Base-by-base conservation (phyloP, 2,329 filamentous ascomycete species). In the Colletotrichum aenigma region DNA sequence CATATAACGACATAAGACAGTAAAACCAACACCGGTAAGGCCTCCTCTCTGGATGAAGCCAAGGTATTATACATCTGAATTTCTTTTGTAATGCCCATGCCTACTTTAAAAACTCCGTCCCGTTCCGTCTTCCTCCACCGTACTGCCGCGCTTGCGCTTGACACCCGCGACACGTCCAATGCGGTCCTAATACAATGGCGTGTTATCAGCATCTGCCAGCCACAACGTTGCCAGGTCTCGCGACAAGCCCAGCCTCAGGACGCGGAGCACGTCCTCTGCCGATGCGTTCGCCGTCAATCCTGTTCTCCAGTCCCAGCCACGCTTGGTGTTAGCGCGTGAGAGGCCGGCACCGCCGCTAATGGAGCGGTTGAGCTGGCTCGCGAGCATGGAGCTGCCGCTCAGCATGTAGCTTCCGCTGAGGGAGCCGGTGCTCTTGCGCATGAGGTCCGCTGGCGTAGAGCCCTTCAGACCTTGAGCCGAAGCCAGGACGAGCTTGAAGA, bases 261-360 rank as follows among this genome's bases (percentile, higher is more conserved):
- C 90, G 78, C 89, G 89, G 75, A 98, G 85, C n/a, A 98, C 88
- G 77, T 96, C 94, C 64, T 89, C 88, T 0, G 92, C 94, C 77
- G 86, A 92, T 21, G 90, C 91, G 13, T 87, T 88, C 34, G 90
- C 81, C 91, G 87, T 93, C 94, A 97, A 87, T 93, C 94, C 94
- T 83, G 86, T 87, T 79, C 95, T 88, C 95, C 94, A 96, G 84
- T 96, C 93, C 94, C 94, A 96, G 15, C 92, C 92, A 69, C 94
- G 87, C 78, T 91, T 88, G 38, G 85, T 85, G 64, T 86, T 81
- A 4, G 83, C 84, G 28, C 58, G 66, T 10, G 71, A 66, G 30
- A 70, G 30, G 56, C 80, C 80, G 8, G 86, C 83, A 70, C 89
- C 84, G n/a, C 85, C 85, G 8, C 87, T 85, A 66, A 92, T 88